Evolutionary conservation across 78 protist species (phyloP), one percentile per base, ranked within the genome.

Genomic region (Dictyostelium capitatum): DNA sequence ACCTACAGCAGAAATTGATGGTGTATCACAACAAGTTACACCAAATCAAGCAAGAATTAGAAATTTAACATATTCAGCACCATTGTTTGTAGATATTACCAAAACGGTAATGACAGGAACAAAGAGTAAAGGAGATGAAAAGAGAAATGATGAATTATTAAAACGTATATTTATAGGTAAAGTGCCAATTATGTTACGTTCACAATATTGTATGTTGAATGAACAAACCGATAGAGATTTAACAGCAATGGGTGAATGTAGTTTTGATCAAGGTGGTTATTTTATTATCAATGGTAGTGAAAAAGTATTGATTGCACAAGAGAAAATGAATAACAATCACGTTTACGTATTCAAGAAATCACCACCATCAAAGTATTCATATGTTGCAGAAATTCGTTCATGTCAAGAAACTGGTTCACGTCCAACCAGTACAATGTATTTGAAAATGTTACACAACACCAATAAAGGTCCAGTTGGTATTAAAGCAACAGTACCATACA

Each of bases 271-370:
- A 37, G 99, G 99, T 14, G 99, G 99, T 51, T 99, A 99, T 96
- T 99, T 99, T 41, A 94, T 99, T 28, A 97, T 99, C 84, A 99
- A 99, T 95, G 99, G 99, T 47, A 30, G 96, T 10, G 99, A 99
- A 80, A 98, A 99, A 92, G 99, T 97, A 53, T 80, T 99, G 64
- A 92, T 99, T 30, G 99, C 99, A 2, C 99, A 99, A 91, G 99
- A 99, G 93, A 46, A 95, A n/a, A 96, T 97, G 98, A 87, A 97
- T 20, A 20, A 67, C 82, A 99, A 99, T 84, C 93, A 96, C n/a
- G 99, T 99, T 9, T 98, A 95, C 46, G 98, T 99, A 17, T 99
- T 98, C 83, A 67, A 92, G 65, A 89, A 92, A 89, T 89, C 96
- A 79, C 96, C 92, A 43, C 90, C 96, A 30, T 47, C 91, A 64